Percentiles rank a stretch among this genome's conserved stretches.
Conservation (phyloP, 2,329 filamentous ascomycete species). For the Teratosphaeriaceae sp. region DNA sequence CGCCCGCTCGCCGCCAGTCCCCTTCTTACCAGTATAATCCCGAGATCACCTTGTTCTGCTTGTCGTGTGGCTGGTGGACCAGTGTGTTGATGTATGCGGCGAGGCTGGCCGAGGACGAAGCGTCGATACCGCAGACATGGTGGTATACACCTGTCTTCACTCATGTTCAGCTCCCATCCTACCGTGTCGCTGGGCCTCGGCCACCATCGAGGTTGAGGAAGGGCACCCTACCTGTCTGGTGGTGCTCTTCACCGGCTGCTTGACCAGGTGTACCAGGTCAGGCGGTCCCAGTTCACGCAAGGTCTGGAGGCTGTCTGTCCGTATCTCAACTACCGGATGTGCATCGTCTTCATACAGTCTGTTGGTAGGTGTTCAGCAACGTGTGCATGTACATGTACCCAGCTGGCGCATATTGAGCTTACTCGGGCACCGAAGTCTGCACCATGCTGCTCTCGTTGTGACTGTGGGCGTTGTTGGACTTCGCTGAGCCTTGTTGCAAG, state of each 20-base stretch:
- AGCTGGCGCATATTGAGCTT: slow-evolving; percentile 11
- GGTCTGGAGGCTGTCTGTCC: slow-evolving; percentile 78
- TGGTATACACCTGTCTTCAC: slow-evolving; percentile 83
- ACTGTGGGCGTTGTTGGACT: not conserved
- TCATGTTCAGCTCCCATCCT: slow-evolving; percentile 8
- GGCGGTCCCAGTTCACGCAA: slow-evolving; percentile 92
- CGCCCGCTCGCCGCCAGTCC: not conserved
- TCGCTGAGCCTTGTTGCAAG: too few species aligned
- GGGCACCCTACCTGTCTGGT: slow-evolving; percentile 49
- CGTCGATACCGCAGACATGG: slow-evolving; percentile 95
- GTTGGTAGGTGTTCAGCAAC: too few species aligned
- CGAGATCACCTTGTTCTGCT: slow-evolving; percentile 82
- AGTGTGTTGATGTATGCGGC: slow-evolving; percentile 98
- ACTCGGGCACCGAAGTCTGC: slow-evolving; percentile 28
- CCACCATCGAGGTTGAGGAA: not conserved
- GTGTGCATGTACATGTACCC: not conserved
- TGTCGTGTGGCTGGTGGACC: slow-evolving; percentile 80
- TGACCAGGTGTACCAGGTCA: slow-evolving; percentile 90
- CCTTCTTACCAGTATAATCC: slow-evolving; percentile 78
- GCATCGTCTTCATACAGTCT: slow-evolving; percentile 93
- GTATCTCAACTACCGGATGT: slow-evolving; percentile 84
- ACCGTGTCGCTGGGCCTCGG: not conserved
- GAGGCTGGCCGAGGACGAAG: slow-evolving; percentile 92
- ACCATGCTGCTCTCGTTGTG: slow-evolving; percentile 14
- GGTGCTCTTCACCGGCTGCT: slow-evolving; percentile 54